Evolutionary conservation across 495 filamentous ascomycete species (phyloP).

Genomic region (Aspergillus panamensis): DNA sequence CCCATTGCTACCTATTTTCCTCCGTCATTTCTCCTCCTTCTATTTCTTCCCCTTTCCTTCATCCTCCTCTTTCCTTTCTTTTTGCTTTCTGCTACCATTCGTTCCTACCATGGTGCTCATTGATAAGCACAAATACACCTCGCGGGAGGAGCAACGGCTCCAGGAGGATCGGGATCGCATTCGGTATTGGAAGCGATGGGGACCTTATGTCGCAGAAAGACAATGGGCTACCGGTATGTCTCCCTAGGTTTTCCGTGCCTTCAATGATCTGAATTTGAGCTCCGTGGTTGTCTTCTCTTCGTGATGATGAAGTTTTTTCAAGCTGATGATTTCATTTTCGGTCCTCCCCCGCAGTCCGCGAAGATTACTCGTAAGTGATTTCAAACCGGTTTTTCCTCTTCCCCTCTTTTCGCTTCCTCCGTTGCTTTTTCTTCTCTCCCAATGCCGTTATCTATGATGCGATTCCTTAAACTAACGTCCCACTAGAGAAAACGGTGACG

Average conservation of each 20-base stretch:
- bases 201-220: constrained; percentile 58
- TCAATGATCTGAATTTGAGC: constrained; percentile 2
- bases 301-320: constrained; percentile 14
- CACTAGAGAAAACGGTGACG: constrained; percentile 71
- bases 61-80: constrained; percentile 5
- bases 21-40: not conserved
- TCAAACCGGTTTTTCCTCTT: constrained; percentile 3
- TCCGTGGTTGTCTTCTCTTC: constrained; percentile 10
- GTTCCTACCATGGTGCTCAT: constrained; percentile 71
- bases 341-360: constrained; percentile 60
- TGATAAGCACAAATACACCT: constrained; percentile 77
- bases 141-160: constrained; percentile 82
- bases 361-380: constrained; percentile 80
- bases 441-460: not conserved
- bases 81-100: not conserved
- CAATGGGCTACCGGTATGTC: constrained; percentile 84
- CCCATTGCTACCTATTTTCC: not conserved
- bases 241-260: not conserved
- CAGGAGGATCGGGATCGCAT: constrained; percentile 75
- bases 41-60: constrained; percentile 7
- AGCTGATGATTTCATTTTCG: constrained; percentile 23
- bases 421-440: not conserved
- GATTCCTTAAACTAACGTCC: constrained; percentile 4
- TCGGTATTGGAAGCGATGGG: constrained; percentile 97
- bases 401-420: not conserved